Percentiles rank a stretch among this genome's conserved stretches.
phyloP scores from a whole-genome alignment of 2,329 filamentous ascomycete genomes.

The Penicillium sp. region DNA sequence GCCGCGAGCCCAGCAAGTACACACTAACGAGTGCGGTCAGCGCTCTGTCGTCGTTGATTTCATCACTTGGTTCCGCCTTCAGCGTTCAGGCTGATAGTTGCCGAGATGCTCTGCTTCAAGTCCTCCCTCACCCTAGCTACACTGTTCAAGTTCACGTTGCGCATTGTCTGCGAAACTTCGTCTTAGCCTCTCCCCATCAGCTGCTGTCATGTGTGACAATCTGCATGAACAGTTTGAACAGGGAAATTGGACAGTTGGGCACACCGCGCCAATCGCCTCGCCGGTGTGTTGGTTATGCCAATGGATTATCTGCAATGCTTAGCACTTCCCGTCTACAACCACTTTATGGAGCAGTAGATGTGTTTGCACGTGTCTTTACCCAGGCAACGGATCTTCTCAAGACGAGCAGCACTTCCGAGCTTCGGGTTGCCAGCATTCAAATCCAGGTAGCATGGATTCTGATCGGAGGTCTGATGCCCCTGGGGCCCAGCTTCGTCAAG shows the following conservation, averaged over 20 bases:
- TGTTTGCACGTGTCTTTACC: conserved; percentile 85
- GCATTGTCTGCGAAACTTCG: conserved; percentile 79
- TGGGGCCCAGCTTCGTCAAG: conserved; percentile 97
- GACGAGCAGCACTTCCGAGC: conserved; percentile 83
- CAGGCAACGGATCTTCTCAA: conserved; percentile 92
- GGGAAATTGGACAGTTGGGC: conserved; percentile 76
- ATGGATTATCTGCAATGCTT: conserved; percentile 84
- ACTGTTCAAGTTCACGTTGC: conserved; percentile 91
- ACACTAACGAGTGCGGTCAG: conserved; percentile 75
- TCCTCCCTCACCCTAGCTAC: conserved; percentile 91
- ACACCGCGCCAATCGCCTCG: conserved; percentile 74
- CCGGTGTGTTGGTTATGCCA: conserved; percentile 84
- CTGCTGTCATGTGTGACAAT: conserved; percentile 87
- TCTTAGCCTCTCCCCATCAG: conserved; percentile 87
- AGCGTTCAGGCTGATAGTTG: conserved; percentile 76
- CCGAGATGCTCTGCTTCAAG: conserved; percentile 82
- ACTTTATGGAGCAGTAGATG: conserved; percentile 90
- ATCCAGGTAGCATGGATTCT: conserved; percentile 98
- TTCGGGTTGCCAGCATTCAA: conserved; percentile 87
- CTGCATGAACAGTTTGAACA: conserved; percentile 90
- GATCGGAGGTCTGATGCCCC: conserved; percentile 92
- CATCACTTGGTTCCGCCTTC: conserved; percentile 76
- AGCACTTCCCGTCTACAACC: conserved; percentile 86
- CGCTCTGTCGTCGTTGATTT: conserved; percentile 74
- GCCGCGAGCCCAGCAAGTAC: conserved; percentile 84